Base-by-base conservation (phyloP, 495 filamentous ascomycete genomes). In the Neurospora sp. region DNA sequence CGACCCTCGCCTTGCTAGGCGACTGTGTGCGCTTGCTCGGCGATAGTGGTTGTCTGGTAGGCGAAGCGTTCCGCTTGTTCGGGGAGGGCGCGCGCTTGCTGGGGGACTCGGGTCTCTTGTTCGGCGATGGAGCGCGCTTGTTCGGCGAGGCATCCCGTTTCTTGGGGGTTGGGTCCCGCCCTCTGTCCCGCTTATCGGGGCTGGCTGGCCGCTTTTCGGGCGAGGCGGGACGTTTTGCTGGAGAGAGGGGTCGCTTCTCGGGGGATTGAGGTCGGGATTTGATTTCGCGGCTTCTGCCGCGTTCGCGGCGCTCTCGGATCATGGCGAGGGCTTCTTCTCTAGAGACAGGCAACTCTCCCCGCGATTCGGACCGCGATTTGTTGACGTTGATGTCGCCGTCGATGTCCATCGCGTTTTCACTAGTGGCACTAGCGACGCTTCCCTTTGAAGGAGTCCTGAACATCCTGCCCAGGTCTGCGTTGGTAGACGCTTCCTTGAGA, bases 321-420 rank as follows among this genome's bases (percentile, higher is more conserved):
- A 85, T 82, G 22, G 83, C 86, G 5, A 89, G 80, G n/a, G 86
- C 86, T 78, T 89, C 79, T 78, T 89, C 87, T 69, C 87, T 81
- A 40, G 85, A 84, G 16, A 66, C 53, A 1, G 53, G 53, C 12
- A 66, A 27, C 18, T 66, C 53, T 1, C 53, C 27, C 14, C 31
- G 14, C 14, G 53, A 61, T 61, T 61, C 12, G 5, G 53, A 61
- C 11, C 53, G 53, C 1, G 53, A 1, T 18, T 66, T 86, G 72
- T 77, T 85, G 22, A 80, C 76, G 78, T 85, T 84, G 71, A 86
- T 86, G n/a, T 66, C 48, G 11, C 69, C 73, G 20, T 69, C 61
- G 11, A 81, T 76, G 78, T 86, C 84, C 71, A 86, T 86, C 9
- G 46, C 53, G 3, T 69, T 72, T 10, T 69, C 61, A 79, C 86